phyloP scores from a whole-genome alignment of 352 stramenopile genomes.

The Pythium periplocum region DNA sequence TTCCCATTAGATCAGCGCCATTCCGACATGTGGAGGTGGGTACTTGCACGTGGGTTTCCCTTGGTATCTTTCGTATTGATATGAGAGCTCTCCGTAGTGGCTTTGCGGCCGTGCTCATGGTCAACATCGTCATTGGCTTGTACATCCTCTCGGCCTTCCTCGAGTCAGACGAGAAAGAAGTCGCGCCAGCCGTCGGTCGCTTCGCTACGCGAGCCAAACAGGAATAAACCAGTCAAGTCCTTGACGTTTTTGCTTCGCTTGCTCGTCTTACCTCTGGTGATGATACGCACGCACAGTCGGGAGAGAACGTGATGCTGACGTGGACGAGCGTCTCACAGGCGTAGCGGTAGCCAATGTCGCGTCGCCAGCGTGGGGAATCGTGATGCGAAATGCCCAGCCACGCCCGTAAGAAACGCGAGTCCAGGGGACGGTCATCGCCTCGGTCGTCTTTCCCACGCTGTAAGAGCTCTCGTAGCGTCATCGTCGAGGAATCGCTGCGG shows the following conservation, averaged over 20 bases:
- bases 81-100: constrained; percentile 28
- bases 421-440: not conserved
- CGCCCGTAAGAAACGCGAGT: constrained; percentile 15
- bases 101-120: constrained; percentile 58
- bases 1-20: constrained; percentile 3
- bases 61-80: too few relatives aligned
- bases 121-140: constrained; percentile 72
- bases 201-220: constrained; percentile 40
- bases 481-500: not conserved
- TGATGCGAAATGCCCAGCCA: constrained; percentile 12
- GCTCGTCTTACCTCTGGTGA: too few relatives aligned
- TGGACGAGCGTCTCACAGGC: constrained; percentile 10
- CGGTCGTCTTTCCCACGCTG: constrained; percentile 2
- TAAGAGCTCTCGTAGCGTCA: constrained; percentile 5
- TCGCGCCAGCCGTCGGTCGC: constrained; percentile 44
- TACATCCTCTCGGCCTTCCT: constrained; percentile 74
- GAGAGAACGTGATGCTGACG: not conserved
- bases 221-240: too few relatives aligned
- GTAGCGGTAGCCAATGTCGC: constrained; percentile 10
- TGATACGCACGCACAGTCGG: too few relatives aligned
- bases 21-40: constrained; percentile 65
- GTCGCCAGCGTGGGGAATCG: constrained; percentile 12
- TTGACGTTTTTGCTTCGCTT: too few relatives aligned
- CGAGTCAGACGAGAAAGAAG: constrained; percentile 44
- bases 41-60: too few relatives aligned